A percentile compares a stretch with the other conserved stretches of the same genome.
Evolutionary conservation across 2,329 filamentous ascomycete genomes (phyloP).

Genomic region (Cyclaneusma minus): DNA sequence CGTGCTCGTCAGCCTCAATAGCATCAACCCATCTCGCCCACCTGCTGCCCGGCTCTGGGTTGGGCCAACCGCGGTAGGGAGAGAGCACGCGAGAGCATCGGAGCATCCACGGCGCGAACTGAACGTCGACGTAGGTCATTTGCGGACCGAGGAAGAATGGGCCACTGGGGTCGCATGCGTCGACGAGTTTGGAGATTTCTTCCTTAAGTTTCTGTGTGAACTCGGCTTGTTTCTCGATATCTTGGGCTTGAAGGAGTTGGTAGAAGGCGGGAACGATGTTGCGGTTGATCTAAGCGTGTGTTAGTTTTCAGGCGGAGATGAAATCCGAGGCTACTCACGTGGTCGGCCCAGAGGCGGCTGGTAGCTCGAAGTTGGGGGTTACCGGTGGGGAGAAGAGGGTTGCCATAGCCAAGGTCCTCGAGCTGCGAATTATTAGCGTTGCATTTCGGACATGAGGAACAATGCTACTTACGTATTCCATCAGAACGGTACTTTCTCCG

Average conservation of each 20-base stretch:
- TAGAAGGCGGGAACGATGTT: conserved; percentile 67
- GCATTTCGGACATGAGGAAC: conserved; percentile 1
- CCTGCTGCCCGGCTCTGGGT: conserved; percentile 19
- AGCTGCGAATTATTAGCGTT: conserved; percentile 28
- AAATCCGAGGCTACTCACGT: conserved; percentile 36
- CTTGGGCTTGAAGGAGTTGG: conserved; percentile 50
- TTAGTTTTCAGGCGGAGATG: conserved; percentile 1
- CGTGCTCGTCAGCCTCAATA: conserved; percentile 20
- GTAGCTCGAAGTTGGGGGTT: conserved; percentile 54
- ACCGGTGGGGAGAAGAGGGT: conserved; percentile 46
- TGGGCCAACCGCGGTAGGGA: conserved; percentile 22
- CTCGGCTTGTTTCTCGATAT: conserved; percentile 20
- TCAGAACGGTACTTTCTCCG: conserved; percentile 65
- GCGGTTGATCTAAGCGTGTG: conserved; percentile 46
- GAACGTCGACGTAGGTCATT: conserved; percentile 22
- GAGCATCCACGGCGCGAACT: conserved; percentile 24
- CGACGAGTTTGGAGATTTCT: conserved; percentile 36
- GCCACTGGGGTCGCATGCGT: conserved; percentile 18
- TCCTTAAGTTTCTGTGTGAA: conserved; percentile 42
- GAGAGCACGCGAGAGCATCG: conserved; percentile 21
- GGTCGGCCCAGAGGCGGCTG: conserved; percentile 66
- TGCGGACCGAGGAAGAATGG: conserved; percentile 20
- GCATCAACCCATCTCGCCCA: conserved; percentile 22
- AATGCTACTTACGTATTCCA: conserved; percentile 58
- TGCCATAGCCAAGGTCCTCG: conserved; percentile 52